phyloP scores from a whole-genome alignment of 139 green algal genomes.

The Spirogloea muscicola region DNA sequence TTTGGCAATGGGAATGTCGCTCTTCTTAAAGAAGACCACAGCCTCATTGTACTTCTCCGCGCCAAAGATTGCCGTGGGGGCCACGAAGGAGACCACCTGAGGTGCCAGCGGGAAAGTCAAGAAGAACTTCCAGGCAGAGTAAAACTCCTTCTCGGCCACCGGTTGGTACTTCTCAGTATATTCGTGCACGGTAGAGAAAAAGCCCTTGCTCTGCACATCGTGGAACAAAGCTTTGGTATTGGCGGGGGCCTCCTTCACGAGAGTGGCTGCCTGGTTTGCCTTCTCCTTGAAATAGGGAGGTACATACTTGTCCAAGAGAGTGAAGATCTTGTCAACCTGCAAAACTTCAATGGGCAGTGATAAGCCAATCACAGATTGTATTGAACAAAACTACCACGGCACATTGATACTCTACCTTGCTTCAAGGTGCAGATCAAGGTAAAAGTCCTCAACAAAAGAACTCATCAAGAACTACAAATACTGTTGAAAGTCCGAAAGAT shows the following conservation, averaged over 20 bases:
- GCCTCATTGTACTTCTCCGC: slow-evolving; percentile 26
- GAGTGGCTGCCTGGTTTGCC: not conserved
- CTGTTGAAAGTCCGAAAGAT: no score
- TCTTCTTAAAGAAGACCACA: slow-evolving; percentile 9
- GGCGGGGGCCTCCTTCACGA: slow-evolving; percentile 5
- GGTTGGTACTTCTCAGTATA: slow-evolving; percentile 15
- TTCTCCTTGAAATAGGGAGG: slow-evolving; percentile 25
- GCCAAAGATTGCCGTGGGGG: slow-evolving; percentile 12
- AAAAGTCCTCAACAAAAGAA: no score
- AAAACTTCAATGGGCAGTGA: no score
- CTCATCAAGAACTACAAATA: no score
- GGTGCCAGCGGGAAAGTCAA: slow-evolving; percentile 2
- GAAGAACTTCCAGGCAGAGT: slow-evolving; percentile 8
- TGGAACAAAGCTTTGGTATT: not conserved
- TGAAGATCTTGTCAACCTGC: slow-evolving; percentile 14
- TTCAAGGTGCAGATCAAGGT: no score
- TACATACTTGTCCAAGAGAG: not conserved
- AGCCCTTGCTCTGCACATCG: not conserved
- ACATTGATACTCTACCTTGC: no score
- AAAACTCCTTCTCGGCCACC: not conserved
- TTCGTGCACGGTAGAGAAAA: not conserved
- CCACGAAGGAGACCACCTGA: slow-evolving; percentile 2
- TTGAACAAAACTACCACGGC: no score
- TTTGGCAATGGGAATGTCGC: slow-evolving; percentile 1
- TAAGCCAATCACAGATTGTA: no score